Conservation (phyloP, 495 filamentous ascomycete genomes). For the Aspergillus avenaceus region DNA sequence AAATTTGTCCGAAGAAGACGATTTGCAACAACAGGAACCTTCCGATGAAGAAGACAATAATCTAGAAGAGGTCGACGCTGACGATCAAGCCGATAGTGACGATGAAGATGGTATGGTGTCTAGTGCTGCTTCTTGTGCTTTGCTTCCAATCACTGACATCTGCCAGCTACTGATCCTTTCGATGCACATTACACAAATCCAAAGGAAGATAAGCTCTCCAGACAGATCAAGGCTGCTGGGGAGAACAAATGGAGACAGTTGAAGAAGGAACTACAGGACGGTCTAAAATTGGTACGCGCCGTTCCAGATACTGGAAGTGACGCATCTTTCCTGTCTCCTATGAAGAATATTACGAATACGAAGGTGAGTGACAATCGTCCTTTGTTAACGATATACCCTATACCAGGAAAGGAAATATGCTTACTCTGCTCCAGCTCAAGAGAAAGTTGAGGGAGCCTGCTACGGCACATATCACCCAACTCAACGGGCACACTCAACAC, state of each 20-base stretch:
- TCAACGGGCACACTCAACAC: constrained; percentile 29
- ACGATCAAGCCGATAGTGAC: constrained; percentile 41
- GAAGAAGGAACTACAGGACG: constrained; percentile 39
- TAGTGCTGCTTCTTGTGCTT: not conserved
- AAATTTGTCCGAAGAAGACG: constrained; percentile 20
- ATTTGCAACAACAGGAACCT: constrained; percentile 33
- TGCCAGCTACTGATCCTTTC: constrained; percentile 63
- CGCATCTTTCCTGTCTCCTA: constrained; percentile 25
- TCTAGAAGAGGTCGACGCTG: constrained; percentile 30
- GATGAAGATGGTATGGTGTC: constrained; percentile 31
- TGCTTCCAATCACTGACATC: not conserved
- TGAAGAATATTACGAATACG: constrained; percentile 33
- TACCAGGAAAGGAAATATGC: not conserved
- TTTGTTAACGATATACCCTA: not conserved
- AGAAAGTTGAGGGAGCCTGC: constrained; percentile 37
- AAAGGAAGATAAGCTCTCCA: constrained; percentile 51
- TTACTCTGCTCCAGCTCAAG: constrained; percentile 35
- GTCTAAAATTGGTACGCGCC: constrained; percentile 38
- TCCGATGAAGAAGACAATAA: constrained; percentile 42
- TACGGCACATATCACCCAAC: constrained; percentile 27
- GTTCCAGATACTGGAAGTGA: constrained; percentile 35
- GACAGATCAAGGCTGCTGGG: constrained; percentile 47
- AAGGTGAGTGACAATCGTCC: constrained; percentile 26
- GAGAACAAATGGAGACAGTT: constrained; percentile 53
- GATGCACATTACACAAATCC: constrained; percentile 69